Base-by-base conservation (phyloP, 805 yeast genomes). In the Pichia californica region DNA sequence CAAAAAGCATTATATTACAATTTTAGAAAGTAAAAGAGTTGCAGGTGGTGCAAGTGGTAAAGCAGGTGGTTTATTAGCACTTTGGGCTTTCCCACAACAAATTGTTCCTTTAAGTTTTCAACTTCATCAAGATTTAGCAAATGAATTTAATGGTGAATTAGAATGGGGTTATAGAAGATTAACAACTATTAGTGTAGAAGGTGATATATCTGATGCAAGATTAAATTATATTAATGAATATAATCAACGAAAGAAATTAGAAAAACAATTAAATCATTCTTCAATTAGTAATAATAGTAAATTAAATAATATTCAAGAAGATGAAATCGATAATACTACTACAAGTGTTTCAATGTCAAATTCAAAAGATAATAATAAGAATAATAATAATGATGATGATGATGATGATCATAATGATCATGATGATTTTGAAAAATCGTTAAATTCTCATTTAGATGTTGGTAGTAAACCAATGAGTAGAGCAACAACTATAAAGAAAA, bases 1-100 rank as follows among this genome's bases (percentile, higher is more conserved):
- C 0, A 67, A 70, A 27, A 81, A 77, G 45, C 80, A 86, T 58
- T 88, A 86, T 55, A 85, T 91, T 50, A 85, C 96, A 7, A 75
- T 91, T 16, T 59, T 93, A 13, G 99, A 91, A 62, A 80, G 91
- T 41, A 87, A 86, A 49, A 71, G 95, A 55, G 95, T 94, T 6
- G 99, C 98, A 0, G 95, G 96, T 41, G 98, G 96, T 38, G 98
- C 99, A 16, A 77, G 88, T 33, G 99, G 99, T 43, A 93, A 91
- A 56, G 98, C 99, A 7, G 99, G 98, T 36, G 99, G 99, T 0
- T 70, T 91, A 39, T 66, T 91, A 40, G 97, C 98, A 1, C 73
- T 85, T 19, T 89, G 97, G 95, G 98, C 98, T 0, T 93, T 93
- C 63, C 99, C 99, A 0, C 88, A 83, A 54, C 96, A 87, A 61